Evolutionary conservation across 768 basidiomycete species (phyloP).

Genomic region (Panus rudis): DNA sequence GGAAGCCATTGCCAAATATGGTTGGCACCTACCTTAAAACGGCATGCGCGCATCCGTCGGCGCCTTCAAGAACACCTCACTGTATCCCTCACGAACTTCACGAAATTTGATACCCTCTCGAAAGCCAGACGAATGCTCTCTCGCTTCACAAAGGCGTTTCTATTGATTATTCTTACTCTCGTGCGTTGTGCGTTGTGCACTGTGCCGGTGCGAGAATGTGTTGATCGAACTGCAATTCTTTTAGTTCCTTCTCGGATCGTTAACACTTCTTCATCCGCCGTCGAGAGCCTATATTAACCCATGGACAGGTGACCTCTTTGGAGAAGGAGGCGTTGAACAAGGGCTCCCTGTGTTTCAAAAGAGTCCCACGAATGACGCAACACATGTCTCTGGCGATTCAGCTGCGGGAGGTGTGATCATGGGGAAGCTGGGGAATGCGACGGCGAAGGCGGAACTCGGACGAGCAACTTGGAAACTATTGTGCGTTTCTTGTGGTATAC

Average conservation of each 20-base stretch:
- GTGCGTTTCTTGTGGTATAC: constrained; percentile 43
- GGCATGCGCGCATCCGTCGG: too few relatives aligned
- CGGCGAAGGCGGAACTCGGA: constrained; percentile 90
- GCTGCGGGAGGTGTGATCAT: constrained; percentile 86
- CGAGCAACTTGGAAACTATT: constrained; percentile 87
- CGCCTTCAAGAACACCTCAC: too few relatives aligned
- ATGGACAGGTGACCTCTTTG: constrained; percentile 63
- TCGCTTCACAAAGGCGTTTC: constrained; percentile 50
- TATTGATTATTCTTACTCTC: constrained; percentile 38
- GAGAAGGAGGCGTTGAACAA: constrained; percentile 70
- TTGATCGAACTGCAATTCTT: constrained; percentile 29
- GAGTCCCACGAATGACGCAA: constrained; percentile 11
- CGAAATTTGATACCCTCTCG: too few relatives aligned
- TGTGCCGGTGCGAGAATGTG: not conserved
- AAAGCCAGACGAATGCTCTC: constrained; percentile 64
- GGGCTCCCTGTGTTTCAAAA: constrained; percentile 39
- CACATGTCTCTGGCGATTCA: too few relatives aligned
- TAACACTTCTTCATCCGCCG: constrained; percentile 56
- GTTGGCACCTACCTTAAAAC: too few relatives aligned
- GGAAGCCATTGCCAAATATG: too few relatives aligned
- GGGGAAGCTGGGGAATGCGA: constrained; percentile 86
- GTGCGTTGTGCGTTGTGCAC: constrained; percentile 38
- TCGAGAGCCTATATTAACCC: constrained; percentile 64
- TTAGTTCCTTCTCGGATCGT: constrained; percentile 55
- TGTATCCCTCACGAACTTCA: too few relatives aligned